phyloP scores from a whole-genome alignment of 371 early-diverging fungal genomes.

The Circinella umbellata region DNA sequence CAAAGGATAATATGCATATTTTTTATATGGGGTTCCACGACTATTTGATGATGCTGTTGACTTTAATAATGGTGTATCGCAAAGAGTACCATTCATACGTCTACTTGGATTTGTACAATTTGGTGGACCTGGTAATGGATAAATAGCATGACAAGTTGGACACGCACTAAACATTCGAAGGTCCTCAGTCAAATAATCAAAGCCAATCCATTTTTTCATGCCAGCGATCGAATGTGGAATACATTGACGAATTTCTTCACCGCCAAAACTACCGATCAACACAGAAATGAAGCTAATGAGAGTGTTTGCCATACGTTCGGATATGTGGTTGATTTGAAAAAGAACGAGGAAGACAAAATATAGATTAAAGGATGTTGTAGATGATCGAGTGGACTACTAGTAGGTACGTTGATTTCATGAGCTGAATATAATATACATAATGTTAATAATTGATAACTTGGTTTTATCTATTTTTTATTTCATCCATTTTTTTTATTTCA shows the following conservation, averaged over 20 bases:
- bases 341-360: not conserved
- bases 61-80: not conserved
- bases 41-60: not conserved
- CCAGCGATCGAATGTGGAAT: not conserved
- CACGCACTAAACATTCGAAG: not conserved
- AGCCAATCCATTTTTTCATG: not conserved
- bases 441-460: no score
- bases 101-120: not conserved
- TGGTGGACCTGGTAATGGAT: not conserved
- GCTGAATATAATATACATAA: no score
- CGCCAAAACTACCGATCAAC: not conserved
- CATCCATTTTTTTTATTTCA: no score
- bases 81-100: not conserved
- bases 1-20: conserved; percentile 6
- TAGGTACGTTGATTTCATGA: not conserved
- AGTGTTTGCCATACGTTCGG: not conserved
- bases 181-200: not conserved
- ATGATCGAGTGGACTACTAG: not conserved
- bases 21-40: not conserved
- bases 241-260: not conserved
- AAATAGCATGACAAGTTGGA: not conserved
- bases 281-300: not conserved
- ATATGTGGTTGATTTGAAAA: not conserved
- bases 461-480: no score
- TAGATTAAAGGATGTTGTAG: not conserved